A percentile compares a stretch with the other conserved stretches of the same genome.
These are phyloP conservation scores for Sedum album DNA, from an alignment of 164 flowering plant species.

Conservation along the genomic window DNA sequence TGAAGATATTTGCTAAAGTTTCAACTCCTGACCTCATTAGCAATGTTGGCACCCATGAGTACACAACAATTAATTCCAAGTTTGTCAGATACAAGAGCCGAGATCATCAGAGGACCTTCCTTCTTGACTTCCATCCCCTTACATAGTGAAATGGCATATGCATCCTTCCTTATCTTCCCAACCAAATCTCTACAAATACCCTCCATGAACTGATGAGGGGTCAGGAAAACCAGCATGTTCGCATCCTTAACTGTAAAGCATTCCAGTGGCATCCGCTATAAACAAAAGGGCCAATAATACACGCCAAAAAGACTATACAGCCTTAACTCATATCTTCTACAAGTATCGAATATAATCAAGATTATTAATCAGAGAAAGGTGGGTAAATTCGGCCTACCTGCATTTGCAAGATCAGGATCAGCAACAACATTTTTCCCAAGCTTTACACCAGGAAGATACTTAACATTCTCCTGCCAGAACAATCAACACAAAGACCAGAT, in stretches of 20 bases:
- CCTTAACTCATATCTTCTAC: no score
- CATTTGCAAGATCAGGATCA: slow-evolving; percentile 77
- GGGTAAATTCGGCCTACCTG: slow-evolving; percentile 37
- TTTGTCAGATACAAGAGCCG: slow-evolving; percentile 52
- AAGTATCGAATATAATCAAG: no score
- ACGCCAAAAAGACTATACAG: no score
- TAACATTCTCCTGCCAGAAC: slow-evolving; percentile 66
- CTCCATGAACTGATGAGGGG: slow-evolving; percentile 94
- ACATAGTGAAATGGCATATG: slow-evolving; percentile 71
- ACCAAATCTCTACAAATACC: slow-evolving; percentile 68
- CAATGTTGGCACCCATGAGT: slow-evolving; percentile 96
- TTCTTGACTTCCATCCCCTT: slow-evolving; percentile 95
- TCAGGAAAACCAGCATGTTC: slow-evolving; percentile 82
- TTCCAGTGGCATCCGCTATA: background rate
- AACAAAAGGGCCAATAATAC: background rate
- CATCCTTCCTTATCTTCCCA: slow-evolving; percentile 59
- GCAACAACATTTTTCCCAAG: slow-evolving; percentile 95
- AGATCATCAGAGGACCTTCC: slow-evolving; percentile 95
- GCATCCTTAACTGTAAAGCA: slow-evolving; percentile 71
- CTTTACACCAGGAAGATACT: slow-evolving; percentile 89
- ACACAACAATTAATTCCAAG: slow-evolving; percentile 85
- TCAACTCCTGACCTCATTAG: slow-evolving; percentile 55
- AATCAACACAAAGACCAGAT: background rate
- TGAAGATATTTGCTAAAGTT: background rate
- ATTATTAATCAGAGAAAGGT: no score